Evolutionary conservation across 768 basidiomycete genomes (phyloP).

Genomic region (Boletus pseudopeckii): DNA sequence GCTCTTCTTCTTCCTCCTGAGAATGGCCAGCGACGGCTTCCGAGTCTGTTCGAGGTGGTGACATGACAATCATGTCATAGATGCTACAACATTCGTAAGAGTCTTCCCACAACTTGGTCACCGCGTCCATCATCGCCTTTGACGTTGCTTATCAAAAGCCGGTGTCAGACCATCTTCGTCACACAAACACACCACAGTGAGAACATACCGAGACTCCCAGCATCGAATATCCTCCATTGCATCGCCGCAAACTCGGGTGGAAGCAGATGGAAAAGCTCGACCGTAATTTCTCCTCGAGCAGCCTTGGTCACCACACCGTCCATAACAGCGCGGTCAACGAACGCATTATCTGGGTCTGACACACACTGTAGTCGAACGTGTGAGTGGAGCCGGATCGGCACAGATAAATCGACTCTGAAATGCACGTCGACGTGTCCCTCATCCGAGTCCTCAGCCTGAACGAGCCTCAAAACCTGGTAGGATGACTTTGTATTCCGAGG

Average conservation of each 20-base stretch:
- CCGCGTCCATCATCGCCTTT: conserved; percentile 63
- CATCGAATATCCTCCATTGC: conserved; percentile 64
- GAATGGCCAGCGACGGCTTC: neutral
- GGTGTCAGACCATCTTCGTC: conserved; percentile 1
- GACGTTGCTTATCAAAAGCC: conserved; percentile 45
- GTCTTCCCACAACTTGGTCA: conserved; percentile 45
- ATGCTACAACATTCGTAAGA: conserved; percentile 46
- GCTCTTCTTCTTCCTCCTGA: conserved; percentile 13
- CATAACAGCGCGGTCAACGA: conserved; percentile 43
- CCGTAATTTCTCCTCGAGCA: conserved; percentile 49
- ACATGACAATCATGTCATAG: conserved; percentile 42
- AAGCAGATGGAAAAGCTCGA: conserved; percentile 52
- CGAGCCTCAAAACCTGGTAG: conserved; percentile 26
- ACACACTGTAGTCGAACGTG: conserved; percentile 62
- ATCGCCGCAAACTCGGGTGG: conserved; percentile 59
- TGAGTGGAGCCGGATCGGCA: conserved; percentile 54
- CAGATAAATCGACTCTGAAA: conserved; percentile 52
- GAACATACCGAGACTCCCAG: conserved; percentile 54
- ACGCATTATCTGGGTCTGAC: conserved; percentile 51
- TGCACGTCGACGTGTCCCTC: conserved; percentile 44
- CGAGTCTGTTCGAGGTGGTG: conserved; percentile 21
- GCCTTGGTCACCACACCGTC: conserved; percentile 61
- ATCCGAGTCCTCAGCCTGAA: conserved; percentile 24
- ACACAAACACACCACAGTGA: neutral
- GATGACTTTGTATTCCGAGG: conserved; percentile 42